Evolutionary conservation across 495 filamentous ascomycete species (phyloP).

Genomic region (Jackrogersella minutella): DNA sequence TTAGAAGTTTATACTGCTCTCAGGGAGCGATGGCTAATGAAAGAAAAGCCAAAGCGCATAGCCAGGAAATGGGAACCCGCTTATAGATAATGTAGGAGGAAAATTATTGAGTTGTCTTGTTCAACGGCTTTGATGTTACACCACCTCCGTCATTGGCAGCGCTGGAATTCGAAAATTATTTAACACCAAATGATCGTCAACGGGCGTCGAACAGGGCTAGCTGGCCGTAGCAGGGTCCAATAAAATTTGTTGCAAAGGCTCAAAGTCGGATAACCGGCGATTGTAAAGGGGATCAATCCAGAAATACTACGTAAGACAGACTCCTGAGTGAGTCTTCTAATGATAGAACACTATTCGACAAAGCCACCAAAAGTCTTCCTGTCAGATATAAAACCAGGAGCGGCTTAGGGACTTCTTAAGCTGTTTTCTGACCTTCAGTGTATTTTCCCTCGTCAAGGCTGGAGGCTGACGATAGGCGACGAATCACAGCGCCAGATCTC

Average conservation of each 20-base stretch:
- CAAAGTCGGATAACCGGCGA: constrained; percentile 30
- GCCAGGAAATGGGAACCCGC: constrained; percentile 1
- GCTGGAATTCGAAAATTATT: constrained; percentile 29
- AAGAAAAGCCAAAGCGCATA: constrained; percentile 11
- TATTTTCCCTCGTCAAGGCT: constrained; percentile 27
- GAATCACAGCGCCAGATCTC: constrained; percentile 41
- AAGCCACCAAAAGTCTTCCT: neutral
- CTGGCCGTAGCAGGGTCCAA: constrained; percentile 24
- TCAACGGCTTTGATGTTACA: constrained; percentile 15
- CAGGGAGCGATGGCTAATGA: constrained; percentile 9
- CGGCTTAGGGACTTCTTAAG: constrained; percentile 26
- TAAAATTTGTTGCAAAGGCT: constrained; percentile 16
- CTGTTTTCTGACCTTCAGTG: constrained; percentile 5
- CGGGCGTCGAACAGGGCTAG: constrained; percentile 25
- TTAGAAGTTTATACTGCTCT: constrained; percentile 21
- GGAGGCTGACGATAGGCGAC: constrained; percentile 37
- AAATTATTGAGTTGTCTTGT: constrained; percentile 12
- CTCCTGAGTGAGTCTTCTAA: constrained; percentile 6
- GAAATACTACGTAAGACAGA: constrained; percentile 21
- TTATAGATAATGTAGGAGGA: constrained; percentile 20
- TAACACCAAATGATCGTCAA: constrained; percentile 30
- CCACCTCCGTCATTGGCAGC: constrained; percentile 27
- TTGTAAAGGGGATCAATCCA: constrained; percentile 2
- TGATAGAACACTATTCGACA: constrained; percentile 13
- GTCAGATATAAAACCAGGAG: neutral